Conservation (phyloP, 2,329 filamentous ascomycete species). For the Tolypocladium cylindrosporum region DNA sequence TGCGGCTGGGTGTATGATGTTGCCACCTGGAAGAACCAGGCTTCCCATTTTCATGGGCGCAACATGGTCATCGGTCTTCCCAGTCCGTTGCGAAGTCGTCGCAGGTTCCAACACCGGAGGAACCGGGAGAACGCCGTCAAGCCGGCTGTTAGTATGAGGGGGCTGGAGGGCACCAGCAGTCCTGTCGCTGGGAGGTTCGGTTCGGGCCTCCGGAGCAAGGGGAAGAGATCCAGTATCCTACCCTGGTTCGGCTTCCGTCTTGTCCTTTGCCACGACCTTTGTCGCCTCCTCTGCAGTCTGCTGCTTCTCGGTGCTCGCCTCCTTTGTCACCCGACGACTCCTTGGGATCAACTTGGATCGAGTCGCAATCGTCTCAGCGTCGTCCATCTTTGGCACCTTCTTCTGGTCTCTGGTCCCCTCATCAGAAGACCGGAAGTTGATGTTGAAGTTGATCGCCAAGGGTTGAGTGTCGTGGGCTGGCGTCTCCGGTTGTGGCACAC, state of each 20-base stretch:
- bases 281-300: background rate
- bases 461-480: background rate
- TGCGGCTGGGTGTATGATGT: background rate
- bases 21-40: slow-evolving; percentile 4
- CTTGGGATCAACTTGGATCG: slow-evolving; percentile 1
- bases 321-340: background rate
- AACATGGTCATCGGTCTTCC: background rate
- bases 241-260: background rate
- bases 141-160: background rate
- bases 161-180: background rate
- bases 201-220: background rate
- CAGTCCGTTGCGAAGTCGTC: background rate
- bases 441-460: background rate
- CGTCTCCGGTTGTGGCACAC: background rate
- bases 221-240: background rate
- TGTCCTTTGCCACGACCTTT: background rate
- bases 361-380: background rate
- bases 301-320: background rate
- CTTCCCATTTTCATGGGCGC: slow-evolving; percentile 1
- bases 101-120: background rate
- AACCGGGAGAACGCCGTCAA: background rate
- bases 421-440: background rate
- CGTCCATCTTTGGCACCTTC: slow-evolving; percentile 1
- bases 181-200: background rate
- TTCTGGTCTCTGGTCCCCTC: background rate